These are phyloP conservation scores for Pythium volutum DNA, from an alignment of 352 stramenopile genomes.

Conservation along the genomic window DNA sequence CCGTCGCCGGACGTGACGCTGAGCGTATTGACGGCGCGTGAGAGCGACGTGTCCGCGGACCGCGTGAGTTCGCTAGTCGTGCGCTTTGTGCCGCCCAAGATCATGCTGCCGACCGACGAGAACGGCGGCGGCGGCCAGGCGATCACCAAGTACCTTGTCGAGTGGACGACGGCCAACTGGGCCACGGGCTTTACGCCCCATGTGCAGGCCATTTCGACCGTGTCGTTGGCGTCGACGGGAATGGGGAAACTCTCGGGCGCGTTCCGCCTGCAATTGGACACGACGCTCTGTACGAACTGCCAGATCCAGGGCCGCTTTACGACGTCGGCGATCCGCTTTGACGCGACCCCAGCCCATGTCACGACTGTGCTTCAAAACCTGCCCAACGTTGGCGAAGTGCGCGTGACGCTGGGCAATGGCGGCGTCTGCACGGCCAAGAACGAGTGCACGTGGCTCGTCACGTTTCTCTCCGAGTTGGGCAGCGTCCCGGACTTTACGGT, in stretches of 20 bases:
- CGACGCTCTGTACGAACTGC: conserved; percentile 68
- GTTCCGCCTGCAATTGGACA: conserved; percentile 86
- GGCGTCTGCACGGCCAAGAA: conserved; percentile 37
- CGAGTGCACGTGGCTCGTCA: conserved; percentile 80
- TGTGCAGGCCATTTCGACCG: conserved; percentile 65
- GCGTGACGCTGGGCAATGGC: conserved; percentile 42
- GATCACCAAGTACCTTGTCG: conserved; percentile 90
- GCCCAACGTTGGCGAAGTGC: conserved; percentile 91
- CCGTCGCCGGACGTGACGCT: conserved; percentile 65
- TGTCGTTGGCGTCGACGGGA: conserved; percentile 36
- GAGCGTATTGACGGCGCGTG: conserved; percentile 31
- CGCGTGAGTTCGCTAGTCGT: conserved; percentile 86
- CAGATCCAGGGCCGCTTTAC: conserved; percentile 63
- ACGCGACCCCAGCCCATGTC: conserved; percentile 54
- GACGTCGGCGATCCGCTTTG: conserved; percentile 73
- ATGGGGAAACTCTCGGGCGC: conserved; percentile 40
- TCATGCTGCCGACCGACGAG: conserved; percentile 44
- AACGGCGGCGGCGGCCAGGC: conserved; percentile 83
- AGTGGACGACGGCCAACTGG: conserved; percentile 90
- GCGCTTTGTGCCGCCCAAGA: conserved; percentile 67
- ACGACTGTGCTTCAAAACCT: conserved; percentile 90
- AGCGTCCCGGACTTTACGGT: conserved; percentile 47
- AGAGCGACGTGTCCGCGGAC: conserved; percentile 40
- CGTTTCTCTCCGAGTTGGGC: conserved; percentile 68
- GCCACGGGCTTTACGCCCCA: conserved; percentile 41